phyloP scores from a whole-genome alignment of 2,329 filamentous ascomycete genomes.

The Penicillium sp. region DNA sequence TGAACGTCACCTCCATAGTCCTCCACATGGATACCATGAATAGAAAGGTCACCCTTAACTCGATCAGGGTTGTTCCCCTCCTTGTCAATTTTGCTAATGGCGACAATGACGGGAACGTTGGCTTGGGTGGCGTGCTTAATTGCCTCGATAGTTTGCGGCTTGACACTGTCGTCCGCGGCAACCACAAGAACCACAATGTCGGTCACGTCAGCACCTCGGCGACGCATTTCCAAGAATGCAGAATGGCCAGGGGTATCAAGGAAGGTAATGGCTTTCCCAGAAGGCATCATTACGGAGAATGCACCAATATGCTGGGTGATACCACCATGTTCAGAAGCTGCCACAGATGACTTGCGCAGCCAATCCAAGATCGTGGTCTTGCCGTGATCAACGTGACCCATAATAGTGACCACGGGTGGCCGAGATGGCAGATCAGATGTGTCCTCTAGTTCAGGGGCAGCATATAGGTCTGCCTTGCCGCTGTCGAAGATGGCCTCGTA shows the following conservation, averaged over 20 bases:
- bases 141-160: constrained; percentile 93
- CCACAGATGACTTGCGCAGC: constrained; percentile 88
- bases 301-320: constrained; percentile 99
- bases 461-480: constrained; percentile 68
- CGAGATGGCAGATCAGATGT: constrained; percentile 66
- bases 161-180: constrained; percentile 94
- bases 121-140: constrained; percentile 88
- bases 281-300: constrained; percentile 85
- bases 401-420: constrained; percentile 95
- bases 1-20: constrained; percentile 95
- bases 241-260: constrained; percentile 95
- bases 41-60: constrained; percentile 83
- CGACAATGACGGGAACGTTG: constrained; percentile 92
- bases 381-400: constrained; percentile 98
- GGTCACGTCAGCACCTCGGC: constrained; percentile 91
- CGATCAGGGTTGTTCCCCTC: constrained; percentile 74
- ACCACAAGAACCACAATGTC: constrained; percentile 96
- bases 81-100: constrained; percentile 97
- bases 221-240: constrained; percentile 92
- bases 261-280: constrained; percentile 90
- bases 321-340: constrained; percentile 86
- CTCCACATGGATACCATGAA: constrained; percentile 85
- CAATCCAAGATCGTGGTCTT: constrained; percentile 97
- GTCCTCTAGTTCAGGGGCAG: constrained; percentile 68
- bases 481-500: constrained; percentile 77